Base-by-base conservation (phyloP, 345 rosid genomes). In the Eucalyptus curtisii region DNA sequence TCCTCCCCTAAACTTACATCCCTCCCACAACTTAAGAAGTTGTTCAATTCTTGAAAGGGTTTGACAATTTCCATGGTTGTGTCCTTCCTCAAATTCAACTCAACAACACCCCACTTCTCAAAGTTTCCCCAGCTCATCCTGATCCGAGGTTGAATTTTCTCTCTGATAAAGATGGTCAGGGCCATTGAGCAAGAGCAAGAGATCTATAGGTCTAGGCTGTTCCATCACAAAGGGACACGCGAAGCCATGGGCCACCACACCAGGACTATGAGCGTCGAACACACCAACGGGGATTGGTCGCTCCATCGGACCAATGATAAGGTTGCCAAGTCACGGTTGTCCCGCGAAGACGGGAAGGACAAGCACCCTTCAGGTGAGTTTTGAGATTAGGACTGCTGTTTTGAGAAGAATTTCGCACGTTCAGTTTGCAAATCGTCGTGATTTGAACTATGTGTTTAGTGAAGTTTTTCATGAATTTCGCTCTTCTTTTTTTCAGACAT, bases 141-240 rank as follows among this genome's bases (percentile, higher is more conserved):
- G 82, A 76, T 76, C 82, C 81, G 44, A 37, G 82, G 82, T 37
- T 76, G 82, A 10, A 76, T 37, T 76, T 71, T 33, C 68, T 9
- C 68, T 37, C 82, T 11, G 15, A 20, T 20, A 49, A 71, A 86
- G 88, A 96, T 95, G 98, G 98, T 93, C 89, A 92, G 93, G 49
- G 93, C 96, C 25, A 80, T 92, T 10, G 97, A 95, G 49, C 97
- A 95, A 91, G 97, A 95, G 89, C 94, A 94, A 85, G 94, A 95
- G 84, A 93, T 59, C 86, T 86, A 87, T 15, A 92, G 88, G 93
- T 92, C 96, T 84, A 95, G 94, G 87, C 89, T 93, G 92, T 93
- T 92, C 89, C 89, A 93, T 92, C 95, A 95, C 91, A 91, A 89
- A 88, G 97, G 95, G 87, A 90, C 91, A 93, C 47, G 86, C 80